Percentiles rank a stretch among this genome's conserved stretches.
Conservation (phyloP, 2,329 filamentous ascomycete genomes). For the Neofusicoccum laricinum region DNA sequence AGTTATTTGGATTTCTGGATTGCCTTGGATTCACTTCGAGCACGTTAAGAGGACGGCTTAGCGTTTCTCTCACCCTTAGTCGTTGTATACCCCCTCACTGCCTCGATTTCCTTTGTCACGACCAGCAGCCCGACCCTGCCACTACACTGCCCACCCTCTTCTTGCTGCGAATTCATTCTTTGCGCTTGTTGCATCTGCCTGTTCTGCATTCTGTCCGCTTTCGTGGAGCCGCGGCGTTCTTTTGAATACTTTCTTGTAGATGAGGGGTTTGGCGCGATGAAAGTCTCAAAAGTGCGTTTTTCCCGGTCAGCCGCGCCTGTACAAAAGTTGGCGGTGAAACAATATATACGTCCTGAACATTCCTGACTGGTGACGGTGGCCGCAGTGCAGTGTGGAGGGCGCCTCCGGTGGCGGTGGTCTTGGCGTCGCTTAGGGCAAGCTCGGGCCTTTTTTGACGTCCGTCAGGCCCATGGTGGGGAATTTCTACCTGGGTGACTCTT, state of each 20-base stretch:
- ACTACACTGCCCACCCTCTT: neutral
- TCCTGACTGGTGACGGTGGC: neutral
- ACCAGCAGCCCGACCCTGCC: neutral
- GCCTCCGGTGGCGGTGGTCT: neutral
- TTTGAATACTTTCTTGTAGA: neutral
- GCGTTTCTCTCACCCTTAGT: neutral
- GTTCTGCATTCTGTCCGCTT: neutral
- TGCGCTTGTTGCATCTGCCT: neutral
- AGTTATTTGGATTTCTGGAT: conserved; percentile 8
- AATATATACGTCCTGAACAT: too few relatives aligned
- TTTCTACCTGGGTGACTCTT: conserved; percentile 8
- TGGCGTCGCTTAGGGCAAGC: conserved; percentile 8
- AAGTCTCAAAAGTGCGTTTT: neutral
- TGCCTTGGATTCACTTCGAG: neutral
- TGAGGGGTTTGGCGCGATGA: neutral
- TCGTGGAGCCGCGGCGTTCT: neutral
- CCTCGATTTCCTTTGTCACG: conserved; percentile 5
- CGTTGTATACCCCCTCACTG: conserved; percentile 15
- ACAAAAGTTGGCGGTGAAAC: neutral
- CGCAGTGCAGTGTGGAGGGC: neutral
- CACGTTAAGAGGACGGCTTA: neutral
- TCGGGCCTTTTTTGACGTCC: conserved; percentile 11
- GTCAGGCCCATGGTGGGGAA: neutral
- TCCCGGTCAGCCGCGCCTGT: neutral
- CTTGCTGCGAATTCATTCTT: neutral